Evolutionary conservation across 202 grass and related monocot species (phyloP).

Genomic region (Schoenoplectus tabernaemontani): DNA sequence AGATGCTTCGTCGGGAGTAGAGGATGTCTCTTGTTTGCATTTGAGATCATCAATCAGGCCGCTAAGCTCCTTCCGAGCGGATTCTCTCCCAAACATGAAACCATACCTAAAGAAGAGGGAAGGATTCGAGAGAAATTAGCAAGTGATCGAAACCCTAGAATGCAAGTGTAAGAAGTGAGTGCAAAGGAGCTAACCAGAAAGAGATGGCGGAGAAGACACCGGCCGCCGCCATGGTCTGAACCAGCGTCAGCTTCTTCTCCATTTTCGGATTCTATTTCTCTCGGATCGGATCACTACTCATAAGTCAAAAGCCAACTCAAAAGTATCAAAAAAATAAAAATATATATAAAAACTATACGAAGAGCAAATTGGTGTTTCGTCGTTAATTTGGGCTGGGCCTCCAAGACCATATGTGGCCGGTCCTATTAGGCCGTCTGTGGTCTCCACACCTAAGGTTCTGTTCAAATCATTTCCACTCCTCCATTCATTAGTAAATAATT

Average conservation of each 20-base stretch:
- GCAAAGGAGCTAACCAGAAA: conserved; percentile 44
- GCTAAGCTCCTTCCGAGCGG: conserved; percentile 68
- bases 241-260: conserved; percentile 66
- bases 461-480: too few relatives aligned
- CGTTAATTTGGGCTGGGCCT: neutral
- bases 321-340: too few relatives aligned
- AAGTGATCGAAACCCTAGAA: neutral
- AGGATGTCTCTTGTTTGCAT: neutral
- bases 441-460: too few relatives aligned
- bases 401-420: neutral
- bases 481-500: too few relatives aligned
- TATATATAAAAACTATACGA: too few relatives aligned
- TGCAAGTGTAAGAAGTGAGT: neutral
- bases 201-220: conserved; percentile 95
- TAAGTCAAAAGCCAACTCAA: neutral
- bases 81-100: conserved; percentile 98
- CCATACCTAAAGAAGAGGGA: conserved; percentile 50
- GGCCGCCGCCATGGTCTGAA: conserved; percentile 53
- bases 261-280: conserved; percentile 27
- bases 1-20: conserved; percentile 19
- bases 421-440: too few relatives aligned
- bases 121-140: neutral
- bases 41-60: conserved; percentile 81
- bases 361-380: neutral
- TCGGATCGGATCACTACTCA: neutral